Base-by-base conservation (phyloP, 2,329 filamentous ascomycete genomes). In the Oidium heveae region DNA sequence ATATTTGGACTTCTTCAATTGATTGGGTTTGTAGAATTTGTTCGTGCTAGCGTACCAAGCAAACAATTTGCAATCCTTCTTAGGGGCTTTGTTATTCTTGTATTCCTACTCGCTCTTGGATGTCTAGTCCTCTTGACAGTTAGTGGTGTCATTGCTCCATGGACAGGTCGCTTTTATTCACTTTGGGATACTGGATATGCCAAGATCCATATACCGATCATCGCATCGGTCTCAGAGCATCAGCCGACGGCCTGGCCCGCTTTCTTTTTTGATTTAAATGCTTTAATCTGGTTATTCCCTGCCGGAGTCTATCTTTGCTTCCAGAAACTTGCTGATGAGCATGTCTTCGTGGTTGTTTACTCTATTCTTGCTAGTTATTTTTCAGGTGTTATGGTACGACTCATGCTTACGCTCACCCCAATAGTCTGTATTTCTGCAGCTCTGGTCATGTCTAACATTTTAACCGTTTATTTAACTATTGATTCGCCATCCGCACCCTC, bases 201-300 rank as follows among this genome's bases (percentile, higher is more conserved):
- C 64, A 98, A 98, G 75, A 93, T 96, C 59, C 91, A 98, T 66
- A 98, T 98, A 66, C 91, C 91, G 58, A 98, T 98, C 66, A 98
- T 98, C 67, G 91, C 91, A 3, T 98, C 91, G n/a, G 91, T 98
- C 50, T 98, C 91, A 1, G 91, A 98, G 71, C 91, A 98, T 72
- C 91, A 98, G 71, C 91, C 91, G 55, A 98, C 91, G 39, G 91
- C 91, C 46, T 98, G 91, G 91, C 91, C 91, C 2, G 86, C 93
- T 16, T 98, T 95, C 75, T 98, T 98, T 74, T 98, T 98, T 68
- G 91, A 98, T 64, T 75, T 98, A 62, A 95, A 94, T 73, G 80
- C 98, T 72, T 76, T 98, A 64, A 94, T 98, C 70, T 98, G 91
- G 91, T 79, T 98, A 54, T 96, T 98, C 79, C 91, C 91, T 4